A percentile compares a stretch with the other conserved stretches of the same genome.
Evolutionary conservation across 768 basidiomycete genomes (phyloP).

Genomic region (Paxillus involutus): DNA sequence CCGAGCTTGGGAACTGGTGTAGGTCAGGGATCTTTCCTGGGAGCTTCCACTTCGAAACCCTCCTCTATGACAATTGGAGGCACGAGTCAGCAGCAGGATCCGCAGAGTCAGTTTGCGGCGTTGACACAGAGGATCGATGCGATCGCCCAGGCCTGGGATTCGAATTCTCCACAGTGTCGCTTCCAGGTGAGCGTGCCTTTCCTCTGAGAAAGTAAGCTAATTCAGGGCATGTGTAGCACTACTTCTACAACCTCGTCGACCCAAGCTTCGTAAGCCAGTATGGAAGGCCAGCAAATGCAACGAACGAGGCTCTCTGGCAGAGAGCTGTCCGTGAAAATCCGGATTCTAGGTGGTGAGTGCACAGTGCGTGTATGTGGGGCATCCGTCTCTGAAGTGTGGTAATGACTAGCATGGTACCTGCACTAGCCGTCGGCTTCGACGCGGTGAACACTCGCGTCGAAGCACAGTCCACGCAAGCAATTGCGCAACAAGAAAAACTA

Average conservation of each 20-base stretch:
- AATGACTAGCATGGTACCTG: conserved; percentile 66
- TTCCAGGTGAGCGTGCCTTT: conserved; percentile 60
- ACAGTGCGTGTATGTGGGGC: background rate
- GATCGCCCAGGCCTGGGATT: conserved; percentile 71
- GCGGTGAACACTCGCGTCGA: conserved; percentile 78
- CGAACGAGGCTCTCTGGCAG: conserved; percentile 73
- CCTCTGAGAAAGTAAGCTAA: background rate
- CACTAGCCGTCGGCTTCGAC: conserved; percentile 78
- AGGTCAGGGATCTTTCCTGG: conserved; percentile 21
- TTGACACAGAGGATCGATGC: conserved; percentile 60
- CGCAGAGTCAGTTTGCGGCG: conserved; percentile 55
- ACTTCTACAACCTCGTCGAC: conserved; percentile 84
- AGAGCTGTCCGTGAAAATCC: conserved; percentile 81
- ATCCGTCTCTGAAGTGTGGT: background rate
- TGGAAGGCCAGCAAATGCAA: conserved; percentile 68
- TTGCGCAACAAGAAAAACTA: conserved; percentile 65
- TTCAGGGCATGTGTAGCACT: conserved; percentile 46
- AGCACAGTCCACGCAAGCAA: conserved; percentile 66
- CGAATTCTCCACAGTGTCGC: conserved; percentile 63
- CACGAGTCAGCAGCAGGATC: conserved; percentile 53
- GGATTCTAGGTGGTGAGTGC: conserved; percentile 65
- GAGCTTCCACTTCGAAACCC: conserved; percentile 29
- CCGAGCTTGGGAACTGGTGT: conserved; percentile 32
- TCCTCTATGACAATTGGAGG: conserved; percentile 37
- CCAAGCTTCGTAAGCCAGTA: conserved; percentile 65